A percentile compares a stretch with the other conserved stretches of the same genome.
These are phyloP conservation scores for Fusarium mundagurra DNA, from an alignment of 2,329 filamentous ascomycete genomes.

Conservation along the genomic window DNA sequence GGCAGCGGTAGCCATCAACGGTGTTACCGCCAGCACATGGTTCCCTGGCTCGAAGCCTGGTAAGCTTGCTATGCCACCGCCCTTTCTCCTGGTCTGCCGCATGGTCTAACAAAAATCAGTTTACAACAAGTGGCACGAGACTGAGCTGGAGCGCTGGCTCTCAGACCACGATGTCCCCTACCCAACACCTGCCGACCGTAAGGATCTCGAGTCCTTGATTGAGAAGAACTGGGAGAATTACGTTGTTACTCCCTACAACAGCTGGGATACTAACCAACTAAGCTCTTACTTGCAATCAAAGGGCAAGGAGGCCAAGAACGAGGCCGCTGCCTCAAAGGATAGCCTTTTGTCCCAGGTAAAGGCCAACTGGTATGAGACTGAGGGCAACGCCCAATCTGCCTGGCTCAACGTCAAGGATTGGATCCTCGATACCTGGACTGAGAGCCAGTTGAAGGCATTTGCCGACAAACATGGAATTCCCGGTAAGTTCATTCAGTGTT, in stretches of 20 bases:
- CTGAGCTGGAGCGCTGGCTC: constrained; percentile 96
- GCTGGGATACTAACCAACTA: constrained; percentile 78
- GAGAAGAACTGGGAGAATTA: constrained; percentile 88
- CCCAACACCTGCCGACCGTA: constrained; percentile 89
- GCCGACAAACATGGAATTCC: constrained; percentile 89
- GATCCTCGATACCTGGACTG: constrained; percentile 95
- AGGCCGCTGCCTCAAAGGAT: constrained; percentile 74
- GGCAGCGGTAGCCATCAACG: constrained; percentile 75
- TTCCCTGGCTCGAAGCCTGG: constrained; percentile 79
- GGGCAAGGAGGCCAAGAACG: constrained; percentile 74
- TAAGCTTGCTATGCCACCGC: constrained; percentile 56
- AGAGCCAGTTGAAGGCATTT: constrained; percentile 93
- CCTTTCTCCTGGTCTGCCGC: neutral
- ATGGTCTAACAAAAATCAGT: constrained; percentile 60
- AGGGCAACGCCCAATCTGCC: constrained; percentile 77
- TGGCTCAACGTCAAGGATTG: constrained; percentile 83
- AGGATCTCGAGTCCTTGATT: constrained; percentile 92
- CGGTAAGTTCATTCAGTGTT: constrained; percentile 50
- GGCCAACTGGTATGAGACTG: constrained; percentile 79
- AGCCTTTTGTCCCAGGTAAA: constrained; percentile 75
- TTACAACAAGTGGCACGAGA: constrained; percentile 99
- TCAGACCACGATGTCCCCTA: constrained; percentile 92
- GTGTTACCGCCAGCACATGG: constrained; percentile 80
- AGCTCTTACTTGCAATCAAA: constrained; percentile 74
- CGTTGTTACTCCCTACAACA: constrained; percentile 78